A percentile compares a stretch with the other conserved stretches of the same genome.
phyloP scores from a whole-genome alignment of 129 eudicot species.

The Chrysanthemum lavandulifolium region DNA sequence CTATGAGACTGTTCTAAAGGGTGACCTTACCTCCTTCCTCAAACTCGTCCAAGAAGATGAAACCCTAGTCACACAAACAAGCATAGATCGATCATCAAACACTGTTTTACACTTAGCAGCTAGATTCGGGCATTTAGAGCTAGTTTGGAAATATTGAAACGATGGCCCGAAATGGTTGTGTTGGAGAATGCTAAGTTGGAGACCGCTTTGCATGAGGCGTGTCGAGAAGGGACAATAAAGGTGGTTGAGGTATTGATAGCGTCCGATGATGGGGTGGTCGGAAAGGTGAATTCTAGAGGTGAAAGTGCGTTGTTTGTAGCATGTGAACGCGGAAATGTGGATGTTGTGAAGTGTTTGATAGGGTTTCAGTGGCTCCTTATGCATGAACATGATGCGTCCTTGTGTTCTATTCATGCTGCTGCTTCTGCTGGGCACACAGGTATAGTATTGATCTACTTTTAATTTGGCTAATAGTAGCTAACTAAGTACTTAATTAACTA shows the following conservation, averaged over 20 bases:
- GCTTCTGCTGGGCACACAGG: constrained; percentile 57
- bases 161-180: constrained; percentile 39
- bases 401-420: constrained; percentile 57
- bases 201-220: constrained; percentile 57
- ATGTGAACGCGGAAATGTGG: constrained; percentile 42
- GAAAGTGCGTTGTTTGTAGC: constrained; percentile 55
- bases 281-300: constrained; percentile 39
- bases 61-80: constrained; percentile 27
- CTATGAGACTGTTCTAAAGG: constrained; percentile 30
- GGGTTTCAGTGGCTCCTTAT: constrained; percentile 34
- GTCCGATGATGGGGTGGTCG: constrained; percentile 30
- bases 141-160: constrained; percentile 34
- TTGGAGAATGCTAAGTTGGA: constrained; percentile 44
- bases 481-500: too few relatives aligned
- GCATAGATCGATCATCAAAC: constrained; percentile 28
- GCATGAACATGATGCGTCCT: constrained; percentile 43
- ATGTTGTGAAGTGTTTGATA: constrained; percentile 44
- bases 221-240: constrained; percentile 44
- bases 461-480: background rate
- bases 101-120: constrained; percentile 53
- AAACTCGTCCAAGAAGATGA: constrained; percentile 31
- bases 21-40: constrained; percentile 35
- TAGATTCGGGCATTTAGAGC: constrained; percentile 44
- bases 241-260: constrained; percentile 33
- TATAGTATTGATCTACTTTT: constrained; percentile 3